Evolutionary conservation across 306 rosid species (phyloP).

Genomic region (Prunus campanulata): DNA sequence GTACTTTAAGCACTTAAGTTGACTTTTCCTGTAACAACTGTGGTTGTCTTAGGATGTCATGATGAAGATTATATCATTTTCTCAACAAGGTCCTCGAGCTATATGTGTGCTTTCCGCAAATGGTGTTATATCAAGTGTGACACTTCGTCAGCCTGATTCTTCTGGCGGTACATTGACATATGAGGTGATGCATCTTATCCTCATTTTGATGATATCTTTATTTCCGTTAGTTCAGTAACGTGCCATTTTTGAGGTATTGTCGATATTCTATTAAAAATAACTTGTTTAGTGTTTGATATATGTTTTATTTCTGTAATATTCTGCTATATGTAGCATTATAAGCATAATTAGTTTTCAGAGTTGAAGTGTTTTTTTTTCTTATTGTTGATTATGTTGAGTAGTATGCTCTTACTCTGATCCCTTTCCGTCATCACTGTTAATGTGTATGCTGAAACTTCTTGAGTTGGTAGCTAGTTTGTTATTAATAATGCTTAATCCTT

Average conservation of each 20-base stretch:
- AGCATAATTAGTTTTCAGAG: background rate
- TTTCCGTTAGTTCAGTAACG: background rate
- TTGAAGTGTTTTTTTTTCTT: background rate
- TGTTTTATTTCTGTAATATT: too few relatives aligned
- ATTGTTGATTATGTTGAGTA: background rate
- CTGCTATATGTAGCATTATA: background rate
- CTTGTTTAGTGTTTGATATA: background rate
- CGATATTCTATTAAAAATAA: background rate
- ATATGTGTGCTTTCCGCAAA: conserved; percentile 89
- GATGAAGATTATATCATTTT: conserved; percentile 95
- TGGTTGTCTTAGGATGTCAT: conserved; percentile 70
- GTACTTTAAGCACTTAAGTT: conserved; percentile 8
- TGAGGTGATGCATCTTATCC: conserved; percentile 50
- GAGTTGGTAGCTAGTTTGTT: background rate
- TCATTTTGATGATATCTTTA: background rate
- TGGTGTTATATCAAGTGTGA: conserved; percentile 90
- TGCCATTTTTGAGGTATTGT: background rate
- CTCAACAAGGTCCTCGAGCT: conserved; percentile 95
- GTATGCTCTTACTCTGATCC: background rate
- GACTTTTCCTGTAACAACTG: conserved; percentile 5
- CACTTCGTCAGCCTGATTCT: conserved; percentile 93
- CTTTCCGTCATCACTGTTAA: background rate
- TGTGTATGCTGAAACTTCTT: background rate
- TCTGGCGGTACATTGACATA: conserved; percentile 84
- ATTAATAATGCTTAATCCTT: background rate